These are phyloP conservation scores for Lumnitzera littorea DNA, from an alignment of 345 rosid species.

Conservation along the genomic window DNA sequence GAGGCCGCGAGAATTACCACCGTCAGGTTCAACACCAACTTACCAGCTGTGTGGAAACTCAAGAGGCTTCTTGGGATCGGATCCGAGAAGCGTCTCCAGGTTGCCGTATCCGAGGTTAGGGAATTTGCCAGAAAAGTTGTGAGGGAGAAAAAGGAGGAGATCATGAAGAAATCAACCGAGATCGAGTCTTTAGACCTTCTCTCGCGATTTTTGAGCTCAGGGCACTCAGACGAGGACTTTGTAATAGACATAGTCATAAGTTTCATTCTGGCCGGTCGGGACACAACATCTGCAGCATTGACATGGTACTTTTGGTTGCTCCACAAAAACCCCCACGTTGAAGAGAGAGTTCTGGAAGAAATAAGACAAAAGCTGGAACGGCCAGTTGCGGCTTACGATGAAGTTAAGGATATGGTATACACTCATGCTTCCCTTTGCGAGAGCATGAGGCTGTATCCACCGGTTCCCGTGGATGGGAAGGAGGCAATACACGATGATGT, in stretches of 20 bases:
- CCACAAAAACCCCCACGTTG: constrained; percentile 26
- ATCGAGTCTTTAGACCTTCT: constrained; percentile 38
- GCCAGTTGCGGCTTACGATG: constrained; percentile 4
- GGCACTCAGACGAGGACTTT: constrained; percentile 32
- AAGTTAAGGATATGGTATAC: constrained; percentile 16
- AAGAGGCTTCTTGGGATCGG: constrained; percentile 7
- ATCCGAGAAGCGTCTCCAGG: constrained; percentile 9
- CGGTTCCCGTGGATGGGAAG: not conserved
- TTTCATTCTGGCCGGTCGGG: constrained; percentile 56
- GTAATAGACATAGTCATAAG: constrained; percentile 45
- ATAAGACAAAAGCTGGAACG: constrained; percentile 16
- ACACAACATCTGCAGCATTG: constrained; percentile 58
- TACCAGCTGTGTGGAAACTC: constrained; percentile 9
- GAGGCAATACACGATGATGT: constrained; percentile 5
- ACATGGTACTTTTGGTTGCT: constrained; percentile 70
- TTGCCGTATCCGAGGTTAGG: constrained; percentile 19
- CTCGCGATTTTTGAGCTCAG: constrained; percentile 43
- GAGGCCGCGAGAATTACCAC: constrained; percentile 5
- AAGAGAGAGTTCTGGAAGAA: constrained; percentile 32
- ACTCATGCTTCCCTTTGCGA: constrained; percentile 15
- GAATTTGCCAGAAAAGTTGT: constrained; percentile 39
- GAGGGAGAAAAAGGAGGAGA: constrained; percentile 29
- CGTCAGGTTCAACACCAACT: not conserved
- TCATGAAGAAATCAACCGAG: constrained; percentile 9
- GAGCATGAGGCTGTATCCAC: constrained; percentile 10